Conservation (phyloP, 176 grass and related monocot species). For the Triticum aestivum region DNA sequence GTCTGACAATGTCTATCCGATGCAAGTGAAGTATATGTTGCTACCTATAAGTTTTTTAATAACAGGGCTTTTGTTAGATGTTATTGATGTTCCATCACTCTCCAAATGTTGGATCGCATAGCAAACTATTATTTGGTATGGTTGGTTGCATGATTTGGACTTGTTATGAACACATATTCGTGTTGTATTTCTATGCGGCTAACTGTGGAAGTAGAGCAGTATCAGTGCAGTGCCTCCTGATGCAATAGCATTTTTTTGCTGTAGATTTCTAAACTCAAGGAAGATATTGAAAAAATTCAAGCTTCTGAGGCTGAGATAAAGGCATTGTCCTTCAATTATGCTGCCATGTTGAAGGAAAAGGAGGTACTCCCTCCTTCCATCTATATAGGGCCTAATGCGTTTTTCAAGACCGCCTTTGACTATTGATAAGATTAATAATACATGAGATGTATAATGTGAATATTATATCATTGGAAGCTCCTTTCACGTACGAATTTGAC, state of each 20-base stretch:
- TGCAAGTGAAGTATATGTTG: neutral
- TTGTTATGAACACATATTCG: neutral
- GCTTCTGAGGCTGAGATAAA: constrained; percentile 87
- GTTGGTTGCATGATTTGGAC: neutral
- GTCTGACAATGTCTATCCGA: neutral
- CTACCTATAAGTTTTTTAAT: neutral
- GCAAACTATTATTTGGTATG: neutral
- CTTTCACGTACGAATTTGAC: too few relatives aligned
- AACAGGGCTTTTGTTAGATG: neutral
- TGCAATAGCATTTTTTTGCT: constrained; percentile 11
- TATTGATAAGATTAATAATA: too few relatives aligned
- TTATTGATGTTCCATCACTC: neutral
- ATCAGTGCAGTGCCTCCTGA: neutral
- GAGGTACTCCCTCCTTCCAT: constrained; percentile 40
- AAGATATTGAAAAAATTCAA: constrained; percentile 87
- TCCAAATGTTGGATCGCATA: neutral
- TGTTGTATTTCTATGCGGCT: neutral
- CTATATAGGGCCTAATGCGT: too few relatives aligned
- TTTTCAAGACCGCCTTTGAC: too few relatives aligned
- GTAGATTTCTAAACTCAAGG: constrained; percentile 81
- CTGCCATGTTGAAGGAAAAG: constrained; percentile 89
- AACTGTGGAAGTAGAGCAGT: neutral
- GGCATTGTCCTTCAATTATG: constrained; percentile 93
- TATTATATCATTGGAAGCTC: too few relatives aligned
- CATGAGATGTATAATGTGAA: too few relatives aligned